A percentile compares a stretch with the other conserved stretches of the same genome.
These are phyloP conservation scores for Auriculariales sp. DNA, from an alignment of 768 basidiomycete species.

Conservation along the genomic window DNA sequence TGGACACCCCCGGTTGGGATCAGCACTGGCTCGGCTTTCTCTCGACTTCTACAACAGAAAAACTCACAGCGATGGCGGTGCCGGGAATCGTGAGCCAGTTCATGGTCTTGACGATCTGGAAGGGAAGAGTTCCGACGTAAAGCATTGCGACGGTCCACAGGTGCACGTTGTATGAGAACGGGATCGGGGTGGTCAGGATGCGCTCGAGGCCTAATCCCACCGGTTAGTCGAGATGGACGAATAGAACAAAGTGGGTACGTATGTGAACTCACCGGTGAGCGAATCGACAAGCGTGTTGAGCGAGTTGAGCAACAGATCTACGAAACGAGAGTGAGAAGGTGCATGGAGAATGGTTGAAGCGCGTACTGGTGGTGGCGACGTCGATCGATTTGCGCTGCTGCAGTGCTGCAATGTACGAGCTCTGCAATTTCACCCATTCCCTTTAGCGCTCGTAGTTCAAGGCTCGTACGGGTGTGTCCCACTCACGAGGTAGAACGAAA, in stretches of 20 bases:
- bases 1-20: constrained; percentile 15
- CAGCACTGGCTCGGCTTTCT: no score
- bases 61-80: constrained; percentile 34
- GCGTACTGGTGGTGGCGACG: constrained; percentile 46
- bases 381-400: constrained; percentile 42
- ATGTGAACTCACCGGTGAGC: not conserved
- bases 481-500: constrained; percentile 51
- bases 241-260: not conserved
- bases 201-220: constrained; percentile 56
- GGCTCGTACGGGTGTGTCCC: not conserved
- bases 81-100: constrained; percentile 53
- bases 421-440: no score
- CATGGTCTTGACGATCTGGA: constrained; percentile 43
- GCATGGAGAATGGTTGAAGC: not conserved
- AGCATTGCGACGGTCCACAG: constrained; percentile 50
- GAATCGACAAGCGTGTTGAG: constrained; percentile 19
- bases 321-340: constrained; percentile 17
- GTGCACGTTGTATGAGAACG: constrained; percentile 58
- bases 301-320: constrained; percentile 23
- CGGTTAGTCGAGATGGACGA: constrained; percentile 32
- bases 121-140: constrained; percentile 51
- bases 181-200: constrained; percentile 63
- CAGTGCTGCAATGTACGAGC: constrained; percentile 49
- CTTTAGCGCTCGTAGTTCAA: no score
- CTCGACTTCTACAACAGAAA: not conserved